These are phyloP conservation scores for Beauveria sp. DNA, from an alignment of 2,329 filamentous ascomycete genomes.

Conservation along the genomic window DNA sequence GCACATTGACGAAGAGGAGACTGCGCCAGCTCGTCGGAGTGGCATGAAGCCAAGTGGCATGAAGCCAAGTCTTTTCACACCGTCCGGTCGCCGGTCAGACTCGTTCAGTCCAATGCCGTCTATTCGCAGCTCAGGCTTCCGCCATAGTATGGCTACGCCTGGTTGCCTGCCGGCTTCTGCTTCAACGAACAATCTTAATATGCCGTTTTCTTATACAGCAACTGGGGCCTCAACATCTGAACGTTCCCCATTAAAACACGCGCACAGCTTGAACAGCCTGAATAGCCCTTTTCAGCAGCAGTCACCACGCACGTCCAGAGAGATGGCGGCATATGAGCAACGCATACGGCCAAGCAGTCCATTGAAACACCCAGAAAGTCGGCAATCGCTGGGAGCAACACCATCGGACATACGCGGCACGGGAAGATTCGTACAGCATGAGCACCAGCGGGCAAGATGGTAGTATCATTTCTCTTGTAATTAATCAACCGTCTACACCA, in stretches of 20 bases:
- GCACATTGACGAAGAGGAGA: constrained; percentile 60
- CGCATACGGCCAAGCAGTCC: constrained; percentile 33
- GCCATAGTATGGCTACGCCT: constrained; percentile 27
- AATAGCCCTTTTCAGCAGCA: constrained; percentile 27
- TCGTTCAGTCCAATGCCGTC: constrained; percentile 23
- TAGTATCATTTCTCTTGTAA: background rate
- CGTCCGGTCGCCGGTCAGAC: constrained; percentile 29
- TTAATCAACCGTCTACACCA: background rate
- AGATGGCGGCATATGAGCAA: constrained; percentile 54
- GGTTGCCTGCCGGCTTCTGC: constrained; percentile 23
- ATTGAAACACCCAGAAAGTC: constrained; percentile 28
- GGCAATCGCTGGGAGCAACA: constrained; percentile 16
- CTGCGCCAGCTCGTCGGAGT: constrained; percentile 28
- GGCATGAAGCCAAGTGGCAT: constrained; percentile 31
- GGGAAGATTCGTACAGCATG: background rate
- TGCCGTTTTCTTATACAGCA: constrained; percentile 15
- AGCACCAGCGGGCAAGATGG: constrained; percentile 3
- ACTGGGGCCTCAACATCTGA: constrained; percentile 68
- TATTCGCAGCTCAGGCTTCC: constrained; percentile 22
- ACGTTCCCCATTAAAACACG: constrained; percentile 76
- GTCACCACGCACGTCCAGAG: constrained; percentile 51
- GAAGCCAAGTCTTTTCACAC: constrained; percentile 37
- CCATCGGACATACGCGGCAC: background rate
- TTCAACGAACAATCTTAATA: constrained; percentile 14
- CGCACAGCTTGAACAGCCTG: constrained; percentile 54